Evolutionary conservation across 352 stramenopile genomes (phyloP).

Genomic region (Phytopythium sindhum): DNA sequence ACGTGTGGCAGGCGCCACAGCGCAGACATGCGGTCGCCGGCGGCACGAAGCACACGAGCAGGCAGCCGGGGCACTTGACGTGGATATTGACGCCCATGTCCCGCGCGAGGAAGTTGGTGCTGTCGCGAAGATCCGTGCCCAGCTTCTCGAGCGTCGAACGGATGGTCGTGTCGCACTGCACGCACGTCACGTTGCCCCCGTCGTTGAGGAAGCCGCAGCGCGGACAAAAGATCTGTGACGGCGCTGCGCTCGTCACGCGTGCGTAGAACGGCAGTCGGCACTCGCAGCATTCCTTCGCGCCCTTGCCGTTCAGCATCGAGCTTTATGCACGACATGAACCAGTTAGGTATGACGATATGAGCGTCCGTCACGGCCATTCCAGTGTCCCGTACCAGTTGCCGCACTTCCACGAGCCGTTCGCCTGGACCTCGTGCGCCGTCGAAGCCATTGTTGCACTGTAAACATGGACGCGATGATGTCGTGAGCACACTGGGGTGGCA

Average conservation of each 20-base stretch:
- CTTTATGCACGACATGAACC: constrained; percentile 16
- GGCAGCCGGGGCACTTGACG: constrained; percentile 78
- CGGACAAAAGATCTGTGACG: constrained; percentile 76
- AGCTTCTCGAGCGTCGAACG: constrained; percentile 78
- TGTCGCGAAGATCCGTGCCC: constrained; percentile 65
- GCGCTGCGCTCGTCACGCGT: constrained; percentile 56
- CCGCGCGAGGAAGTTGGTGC: constrained; percentile 73
- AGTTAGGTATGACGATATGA: background rate
- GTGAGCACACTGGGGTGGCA: background rate
- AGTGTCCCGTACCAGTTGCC: constrained; percentile 47
- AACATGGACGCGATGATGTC: background rate
- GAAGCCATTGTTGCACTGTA: constrained; percentile 53
- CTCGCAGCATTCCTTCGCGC: constrained; percentile 52
- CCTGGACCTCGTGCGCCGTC: constrained; percentile 65
- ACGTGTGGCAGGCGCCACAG: constrained; percentile 76
- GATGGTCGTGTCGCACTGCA: constrained; percentile 73
- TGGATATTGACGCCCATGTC: constrained; percentile 85
- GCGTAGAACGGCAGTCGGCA: constrained; percentile 65
- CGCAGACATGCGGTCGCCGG: constrained; percentile 74
- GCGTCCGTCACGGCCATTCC: background rate
- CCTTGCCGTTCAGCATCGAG: constrained; percentile 52
- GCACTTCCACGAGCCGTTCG: constrained; percentile 70
- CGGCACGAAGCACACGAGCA: constrained; percentile 68
- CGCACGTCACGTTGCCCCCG: constrained; percentile 56
- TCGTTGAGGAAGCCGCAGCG: constrained; percentile 75